Evolutionary conservation across 2,329 filamentous ascomycete species (phyloP).

Genomic region (Stagonosporopsis rhizophila): DNA sequence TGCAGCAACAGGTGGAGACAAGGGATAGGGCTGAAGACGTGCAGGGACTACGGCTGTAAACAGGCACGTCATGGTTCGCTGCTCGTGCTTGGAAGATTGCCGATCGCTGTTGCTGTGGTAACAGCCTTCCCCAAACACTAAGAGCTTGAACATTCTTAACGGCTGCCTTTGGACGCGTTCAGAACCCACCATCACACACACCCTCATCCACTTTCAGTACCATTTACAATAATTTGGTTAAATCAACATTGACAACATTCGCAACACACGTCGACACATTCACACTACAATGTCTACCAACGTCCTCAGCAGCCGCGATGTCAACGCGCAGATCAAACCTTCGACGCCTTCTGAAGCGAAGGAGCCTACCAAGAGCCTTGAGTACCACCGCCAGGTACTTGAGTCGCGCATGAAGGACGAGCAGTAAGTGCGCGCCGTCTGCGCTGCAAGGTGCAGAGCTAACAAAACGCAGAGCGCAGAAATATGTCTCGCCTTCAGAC

Average conservation of each 20-base stretch:
- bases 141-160: slow-evolving; percentile 20
- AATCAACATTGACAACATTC: neutral
- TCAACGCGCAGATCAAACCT: slow-evolving; percentile 60
- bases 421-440: slow-evolving; percentile 59
- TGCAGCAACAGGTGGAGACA: slow-evolving; percentile 13
- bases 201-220: slow-evolving; percentile 11
- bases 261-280: slow-evolving; percentile 6
- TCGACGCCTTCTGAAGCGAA: slow-evolving; percentile 34
- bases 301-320: slow-evolving; percentile 70
- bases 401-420: slow-evolving; percentile 74
- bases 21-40: slow-evolving; percentile 14
- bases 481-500: slow-evolving; percentile 85
- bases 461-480: slow-evolving; percentile 52
- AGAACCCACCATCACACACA: slow-evolving; percentile 7
- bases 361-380: slow-evolving; percentile 59
- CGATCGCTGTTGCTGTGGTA: slow-evolving; percentile 17
- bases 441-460: slow-evolving; percentile 15
- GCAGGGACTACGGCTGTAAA: slow-evolving; percentile 14
- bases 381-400: slow-evolving; percentile 78
- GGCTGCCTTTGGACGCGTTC: slow-evolving; percentile 6
- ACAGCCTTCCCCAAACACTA: slow-evolving; percentile 16
- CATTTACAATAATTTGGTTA: slow-evolving; percentile 2
- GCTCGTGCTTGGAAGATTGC: slow-evolving; percentile 9
- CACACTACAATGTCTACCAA: slow-evolving; percentile 61
- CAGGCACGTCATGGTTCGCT: slow-evolving; percentile 18